A percentile compares a stretch with the other conserved stretches of the same genome.
phyloP scores from a whole-genome alignment of 768 basidiomycete genomes.

The Gautieria morchelliformis region DNA sequence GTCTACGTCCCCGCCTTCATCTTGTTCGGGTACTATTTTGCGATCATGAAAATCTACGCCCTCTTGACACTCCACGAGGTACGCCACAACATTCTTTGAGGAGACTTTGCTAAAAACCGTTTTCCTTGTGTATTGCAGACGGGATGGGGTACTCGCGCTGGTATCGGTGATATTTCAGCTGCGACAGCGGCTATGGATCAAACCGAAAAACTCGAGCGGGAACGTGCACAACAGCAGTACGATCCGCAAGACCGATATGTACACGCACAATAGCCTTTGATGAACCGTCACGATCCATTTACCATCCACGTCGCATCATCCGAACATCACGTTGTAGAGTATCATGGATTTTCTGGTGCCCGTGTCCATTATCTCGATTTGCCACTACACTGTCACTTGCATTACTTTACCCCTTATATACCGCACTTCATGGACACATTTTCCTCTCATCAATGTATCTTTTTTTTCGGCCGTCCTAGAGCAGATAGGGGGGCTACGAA shows the following conservation, averaged over 20 bases:
- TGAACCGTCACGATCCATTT: background rate
- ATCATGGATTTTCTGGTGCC: background rate
- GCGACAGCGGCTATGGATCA: constrained; percentile 59
- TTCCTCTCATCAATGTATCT: background rate
- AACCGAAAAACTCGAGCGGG: constrained; percentile 13
- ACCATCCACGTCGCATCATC: background rate
- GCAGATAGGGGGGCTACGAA: background rate
- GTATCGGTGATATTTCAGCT: constrained; percentile 75
- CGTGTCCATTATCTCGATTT: background rate
- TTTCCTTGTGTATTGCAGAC: constrained; percentile 36
- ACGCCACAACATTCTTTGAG: constrained; percentile 14
- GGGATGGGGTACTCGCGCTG: constrained; percentile 93
- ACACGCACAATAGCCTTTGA: constrained; percentile 2
- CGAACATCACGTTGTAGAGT: background rate
- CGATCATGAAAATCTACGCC: constrained; percentile 91
- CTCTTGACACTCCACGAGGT: constrained; percentile 85
- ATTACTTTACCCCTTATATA: background rate
- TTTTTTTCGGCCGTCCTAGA: background rate
- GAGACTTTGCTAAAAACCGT: background rate
- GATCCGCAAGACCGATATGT: background rate
- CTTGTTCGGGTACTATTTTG: constrained; percentile 88
- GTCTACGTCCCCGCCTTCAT: constrained; percentile 84
- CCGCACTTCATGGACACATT: background rate
- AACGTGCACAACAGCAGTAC: background rate
- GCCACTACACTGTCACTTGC: background rate